A percentile compares a stretch with the other conserved stretches of the same genome.
These are phyloP conservation scores for Lipomyces yamanashiensis DNA, from an alignment of 805 yeast genomes.

Conservation along the genomic window DNA sequence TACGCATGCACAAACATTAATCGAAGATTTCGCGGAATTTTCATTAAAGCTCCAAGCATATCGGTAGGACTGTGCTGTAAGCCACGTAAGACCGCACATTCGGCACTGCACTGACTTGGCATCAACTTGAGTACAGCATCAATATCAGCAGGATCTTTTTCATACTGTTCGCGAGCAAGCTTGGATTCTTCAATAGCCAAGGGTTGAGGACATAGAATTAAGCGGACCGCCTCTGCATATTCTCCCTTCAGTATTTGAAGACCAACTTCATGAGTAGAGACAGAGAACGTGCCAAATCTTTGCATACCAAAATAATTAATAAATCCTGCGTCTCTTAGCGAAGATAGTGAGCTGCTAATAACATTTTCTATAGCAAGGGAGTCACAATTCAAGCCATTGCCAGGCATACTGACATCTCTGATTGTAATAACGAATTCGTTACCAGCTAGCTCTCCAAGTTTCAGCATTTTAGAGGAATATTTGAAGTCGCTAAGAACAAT, in stretches of 20 bases:
- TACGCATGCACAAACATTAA: slow-evolving; percentile 97
- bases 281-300: slow-evolving; percentile 93
- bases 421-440: slow-evolving; percentile 87
- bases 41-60: slow-evolving; percentile 80
- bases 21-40: slow-evolving; percentile 88
- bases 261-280: slow-evolving; percentile 89
- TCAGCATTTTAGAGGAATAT: slow-evolving; percentile 65
- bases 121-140: slow-evolving; percentile 65
- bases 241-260: slow-evolving; percentile 67
- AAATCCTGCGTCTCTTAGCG: slow-evolving; percentile 72
- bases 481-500: slow-evolving; percentile 77
- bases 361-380: slow-evolving; percentile 47
- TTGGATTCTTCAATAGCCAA: slow-evolving; percentile 75
- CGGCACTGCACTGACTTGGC: slow-evolving; percentile 92
- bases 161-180: slow-evolving; percentile 31
- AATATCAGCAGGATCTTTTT: slow-evolving; percentile 60
- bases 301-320: slow-evolving; percentile 98
- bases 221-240: slow-evolving; percentile 79
- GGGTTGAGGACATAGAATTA: slow-evolving; percentile 84
- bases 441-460: slow-evolving; percentile 83
- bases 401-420: slow-evolving; percentile 58
- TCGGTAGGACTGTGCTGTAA: slow-evolving; percentile 60
- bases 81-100: slow-evolving; percentile 67
- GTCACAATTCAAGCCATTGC: slow-evolving; percentile 30
- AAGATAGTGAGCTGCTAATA: slow-evolving; percentile 58